Percentiles rank a stretch among this genome's conserved stretches.
These are phyloP conservation scores for Cytidiella melzeri DNA, from an alignment of 768 basidiomycete species.

Conservation along the genomic window DNA sequence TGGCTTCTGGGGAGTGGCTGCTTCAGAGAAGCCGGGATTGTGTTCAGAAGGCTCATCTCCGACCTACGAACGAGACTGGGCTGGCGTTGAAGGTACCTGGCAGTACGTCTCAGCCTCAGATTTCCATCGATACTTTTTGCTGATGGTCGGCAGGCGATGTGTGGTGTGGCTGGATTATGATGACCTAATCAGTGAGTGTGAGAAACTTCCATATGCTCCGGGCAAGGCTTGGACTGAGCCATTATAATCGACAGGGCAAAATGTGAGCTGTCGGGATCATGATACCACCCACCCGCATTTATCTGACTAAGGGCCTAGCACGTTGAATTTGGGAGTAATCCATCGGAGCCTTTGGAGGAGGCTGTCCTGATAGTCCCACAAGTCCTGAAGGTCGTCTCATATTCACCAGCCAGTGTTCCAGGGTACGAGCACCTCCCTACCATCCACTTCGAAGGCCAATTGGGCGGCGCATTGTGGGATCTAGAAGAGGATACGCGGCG, in stretches of 20 bases:
- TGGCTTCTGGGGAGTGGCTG: background rate
- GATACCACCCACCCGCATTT: too few relatives aligned
- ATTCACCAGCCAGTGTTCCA: slow-evolving; percentile 18
- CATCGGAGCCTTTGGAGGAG: slow-evolving; percentile 31
- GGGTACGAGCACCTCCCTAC: slow-evolving; percentile 35
- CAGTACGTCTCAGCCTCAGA: slow-evolving; percentile 9
- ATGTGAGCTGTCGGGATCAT: too few relatives aligned
- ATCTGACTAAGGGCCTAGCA: too few relatives aligned
- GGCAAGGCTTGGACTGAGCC: too few relatives aligned
- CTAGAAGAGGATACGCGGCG: slow-evolving; percentile 22
- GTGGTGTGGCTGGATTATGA: slow-evolving; percentile 23
- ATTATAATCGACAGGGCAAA: too few relatives aligned
- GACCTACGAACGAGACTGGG: slow-evolving; percentile 19
- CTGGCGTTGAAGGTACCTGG: slow-evolving; percentile 22
- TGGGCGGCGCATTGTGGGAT: slow-evolving; percentile 29
- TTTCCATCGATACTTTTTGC: background rate
- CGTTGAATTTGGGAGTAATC: too few relatives aligned
- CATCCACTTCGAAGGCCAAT: slow-evolving; percentile 44
- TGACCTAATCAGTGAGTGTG: slow-evolving; percentile 15
- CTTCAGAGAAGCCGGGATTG: background rate
- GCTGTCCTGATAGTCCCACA: slow-evolving; percentile 50
- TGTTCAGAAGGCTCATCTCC: background rate
- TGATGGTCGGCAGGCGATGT: slow-evolving; percentile 18
- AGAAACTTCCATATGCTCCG: too few relatives aligned
- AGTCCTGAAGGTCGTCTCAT: slow-evolving; percentile 32